Conservation (phyloP, 208 protist species). For the Kentomonas sorsogonicus region DNA sequence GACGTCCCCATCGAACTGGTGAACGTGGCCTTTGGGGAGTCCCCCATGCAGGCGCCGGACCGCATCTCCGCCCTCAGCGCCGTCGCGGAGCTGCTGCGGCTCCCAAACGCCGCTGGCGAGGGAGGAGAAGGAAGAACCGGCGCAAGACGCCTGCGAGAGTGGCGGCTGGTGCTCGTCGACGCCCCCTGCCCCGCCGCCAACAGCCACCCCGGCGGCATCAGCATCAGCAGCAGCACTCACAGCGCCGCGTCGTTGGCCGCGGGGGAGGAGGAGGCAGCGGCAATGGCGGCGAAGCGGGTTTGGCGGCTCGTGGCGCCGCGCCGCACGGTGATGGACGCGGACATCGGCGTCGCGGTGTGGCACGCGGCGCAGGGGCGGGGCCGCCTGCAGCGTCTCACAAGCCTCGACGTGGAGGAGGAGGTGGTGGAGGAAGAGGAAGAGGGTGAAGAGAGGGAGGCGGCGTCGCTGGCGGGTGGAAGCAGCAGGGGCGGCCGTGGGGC, state of each 20-base stretch:
- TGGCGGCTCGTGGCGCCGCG: slow-evolving; percentile 69
- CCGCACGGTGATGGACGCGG: slow-evolving; percentile 93
- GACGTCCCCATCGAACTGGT: slow-evolving; percentile 90
- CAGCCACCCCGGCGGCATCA: no score
- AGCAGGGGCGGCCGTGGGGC: no score
- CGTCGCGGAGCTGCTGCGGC: slow-evolving; percentile 70
- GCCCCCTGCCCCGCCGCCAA: slow-evolving; percentile 34
- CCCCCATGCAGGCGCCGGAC: slow-evolving; percentile 76
- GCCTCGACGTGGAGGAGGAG: slow-evolving; percentile 21
- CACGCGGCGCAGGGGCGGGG: slow-evolving; percentile 82
- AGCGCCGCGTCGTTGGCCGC: no score
- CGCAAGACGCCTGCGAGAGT: slow-evolving; percentile 43
- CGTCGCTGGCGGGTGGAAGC: no score
- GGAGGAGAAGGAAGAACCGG: no score
- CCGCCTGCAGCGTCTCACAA: slow-evolving; percentile 61
- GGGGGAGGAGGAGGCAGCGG: no score
- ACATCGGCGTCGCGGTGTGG: slow-evolving; percentile 94
- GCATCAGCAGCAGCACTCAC: slow-evolving; percentile 25
- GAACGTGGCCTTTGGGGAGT: slow-evolving; percentile 91
- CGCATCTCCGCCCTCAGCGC: slow-evolving; percentile 68
- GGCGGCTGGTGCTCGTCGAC: slow-evolving; percentile 88
- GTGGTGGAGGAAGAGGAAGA: background rate
- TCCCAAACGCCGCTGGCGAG: no score
- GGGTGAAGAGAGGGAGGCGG: no score
- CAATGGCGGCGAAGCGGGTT: no score